Evolutionary conservation across 108 stramenopile species (phyloP).

Genomic region (Conticribra guillardii): DNA sequence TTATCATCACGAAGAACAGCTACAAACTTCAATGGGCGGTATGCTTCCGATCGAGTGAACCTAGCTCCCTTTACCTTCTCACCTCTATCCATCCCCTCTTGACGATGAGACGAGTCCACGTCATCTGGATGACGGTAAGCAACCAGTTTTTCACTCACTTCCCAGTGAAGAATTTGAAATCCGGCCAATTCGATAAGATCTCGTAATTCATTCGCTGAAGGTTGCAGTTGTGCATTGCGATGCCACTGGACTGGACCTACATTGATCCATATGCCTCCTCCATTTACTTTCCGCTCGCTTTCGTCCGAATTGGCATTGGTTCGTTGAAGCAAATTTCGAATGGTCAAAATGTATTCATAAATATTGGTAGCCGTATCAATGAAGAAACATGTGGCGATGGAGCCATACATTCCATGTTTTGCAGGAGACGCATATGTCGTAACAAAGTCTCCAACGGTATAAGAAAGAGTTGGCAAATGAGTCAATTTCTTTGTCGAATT

Average conservation of each 20-base stretch:
- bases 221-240: slow-evolving; percentile 64
- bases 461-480: slow-evolving; percentile 60
- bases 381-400: slow-evolving; percentile 82
- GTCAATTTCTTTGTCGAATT: not conserved
- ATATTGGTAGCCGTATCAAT: slow-evolving; percentile 87
- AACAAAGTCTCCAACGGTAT: slow-evolving; percentile 80
- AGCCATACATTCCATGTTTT: slow-evolving; percentile 50
- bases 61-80: not conserved
- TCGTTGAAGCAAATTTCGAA: slow-evolving; percentile 41
- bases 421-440: slow-evolving; percentile 41
- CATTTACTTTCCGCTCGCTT: not conserved
- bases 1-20: not conserved
- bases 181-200: slow-evolving; percentile 59
- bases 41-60: slow-evolving; percentile 62
- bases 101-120: slow-evolving; percentile 2
- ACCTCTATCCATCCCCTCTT: not conserved
- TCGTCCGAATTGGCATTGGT: not conserved
- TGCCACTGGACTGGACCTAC: slow-evolving; percentile 90
- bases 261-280: slow-evolving; percentile 79
- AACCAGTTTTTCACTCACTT: slow-evolving; percentile 56
- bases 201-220: slow-evolving; percentile 71
- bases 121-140: slow-evolving; percentile 70
- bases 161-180: slow-evolving; percentile 68
- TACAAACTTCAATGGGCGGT: slow-evolving; percentile 50
- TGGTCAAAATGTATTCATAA: slow-evolving; percentile 69